phyloP scores from a whole-genome alignment of 2,329 filamentous ascomycete genomes.

The Elsinoe necatrix region DNA sequence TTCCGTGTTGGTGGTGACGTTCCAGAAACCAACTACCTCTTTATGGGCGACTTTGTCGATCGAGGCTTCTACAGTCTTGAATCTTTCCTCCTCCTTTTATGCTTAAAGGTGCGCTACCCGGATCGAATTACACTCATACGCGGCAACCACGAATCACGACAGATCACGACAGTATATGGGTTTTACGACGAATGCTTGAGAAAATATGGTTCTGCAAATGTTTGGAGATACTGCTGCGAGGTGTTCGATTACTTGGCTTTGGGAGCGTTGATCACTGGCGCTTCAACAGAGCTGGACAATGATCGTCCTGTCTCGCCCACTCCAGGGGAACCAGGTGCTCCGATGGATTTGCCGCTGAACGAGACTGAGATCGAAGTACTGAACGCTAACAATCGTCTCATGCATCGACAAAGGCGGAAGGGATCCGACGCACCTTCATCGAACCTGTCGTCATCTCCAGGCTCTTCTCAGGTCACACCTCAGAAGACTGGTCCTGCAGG shows the following conservation, averaged over 20 bases:
- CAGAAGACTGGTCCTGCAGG: conserved; percentile 58
- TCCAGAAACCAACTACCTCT: conserved; percentile 91
- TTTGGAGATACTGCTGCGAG: conserved; percentile 88
- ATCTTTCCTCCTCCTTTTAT: conserved; percentile 89
- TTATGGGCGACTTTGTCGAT: conserved; percentile 98
- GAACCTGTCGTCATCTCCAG: conserved; percentile 23
- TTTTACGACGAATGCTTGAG: conserved; percentile 96
- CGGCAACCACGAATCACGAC: conserved; percentile 80
- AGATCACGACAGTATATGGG: conserved; percentile 95
- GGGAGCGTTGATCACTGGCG: conserved; percentile 83
- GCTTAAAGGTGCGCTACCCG: conserved; percentile 93
- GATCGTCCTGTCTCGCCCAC: conserved; percentile 11
- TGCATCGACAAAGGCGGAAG: conserved; percentile 59
- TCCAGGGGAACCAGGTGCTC: conserved; percentile 1
- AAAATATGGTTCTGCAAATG: conserved; percentile 93
- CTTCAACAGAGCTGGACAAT: conserved; percentile 50
- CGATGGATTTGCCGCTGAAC: conserved; percentile 43
- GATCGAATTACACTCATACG: conserved; percentile 88
- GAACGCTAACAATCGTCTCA: conserved; percentile 71
- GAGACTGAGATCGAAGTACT: conserved; percentile 91
- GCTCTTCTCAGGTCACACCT: conserved; percentile 22
- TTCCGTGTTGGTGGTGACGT: conserved; percentile 90
- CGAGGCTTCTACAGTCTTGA: conserved; percentile 97
- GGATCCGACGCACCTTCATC: conserved; percentile 23
- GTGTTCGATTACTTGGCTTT: conserved; percentile 95